These are phyloP conservation scores for Calycina marina DNA, from an alignment of 2,329 filamentous ascomycete genomes.

Conservation along the genomic window DNA sequence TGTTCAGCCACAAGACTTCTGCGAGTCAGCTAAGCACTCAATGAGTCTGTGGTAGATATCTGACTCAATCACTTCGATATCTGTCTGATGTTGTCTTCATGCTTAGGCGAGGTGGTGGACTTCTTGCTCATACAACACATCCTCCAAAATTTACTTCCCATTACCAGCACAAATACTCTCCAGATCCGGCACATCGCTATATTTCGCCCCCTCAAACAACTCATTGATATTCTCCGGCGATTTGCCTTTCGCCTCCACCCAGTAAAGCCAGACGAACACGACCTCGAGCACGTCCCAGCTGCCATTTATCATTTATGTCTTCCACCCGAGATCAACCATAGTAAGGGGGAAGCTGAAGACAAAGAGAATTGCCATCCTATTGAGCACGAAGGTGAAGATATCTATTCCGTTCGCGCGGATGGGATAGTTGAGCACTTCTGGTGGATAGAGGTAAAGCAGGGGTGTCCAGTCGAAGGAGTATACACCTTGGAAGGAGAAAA, in stretches of 20 bases:
- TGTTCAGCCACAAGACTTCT: too few species aligned
- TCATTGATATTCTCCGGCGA: slow-evolving; percentile 26
- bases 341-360: slow-evolving; percentile 30
- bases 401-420: slow-evolving; percentile 33
- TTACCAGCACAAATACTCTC: too few species aligned
- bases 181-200: slow-evolving; percentile 8
- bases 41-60: too few species aligned
- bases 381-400: slow-evolving; percentile 22
- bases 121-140: too few species aligned
- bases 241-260: slow-evolving; percentile 27
- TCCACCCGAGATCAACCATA: slow-evolving; percentile 29
- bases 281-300: slow-evolving; percentile 14
- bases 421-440: slow-evolving; percentile 34
- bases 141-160: too few species aligned
- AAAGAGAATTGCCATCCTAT: slow-evolving; percentile 23
- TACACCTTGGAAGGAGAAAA: slow-evolving; percentile 36
- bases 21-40: too few species aligned
- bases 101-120: too few species aligned
- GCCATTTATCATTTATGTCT: slow-evolving; percentile 32
- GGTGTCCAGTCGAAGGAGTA: slow-evolving; percentile 36
- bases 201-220: slow-evolving; percentile 23
- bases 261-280: slow-evolving; percentile 16
- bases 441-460: slow-evolving; percentile 31
- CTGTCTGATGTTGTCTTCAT: too few species aligned
- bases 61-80: too few species aligned